Percentiles rank a stretch among this genome's conserved stretches.
phyloP scores from a whole-genome alignment of 495 filamentous ascomycete species.

The Cairneyella variabilis region DNA sequence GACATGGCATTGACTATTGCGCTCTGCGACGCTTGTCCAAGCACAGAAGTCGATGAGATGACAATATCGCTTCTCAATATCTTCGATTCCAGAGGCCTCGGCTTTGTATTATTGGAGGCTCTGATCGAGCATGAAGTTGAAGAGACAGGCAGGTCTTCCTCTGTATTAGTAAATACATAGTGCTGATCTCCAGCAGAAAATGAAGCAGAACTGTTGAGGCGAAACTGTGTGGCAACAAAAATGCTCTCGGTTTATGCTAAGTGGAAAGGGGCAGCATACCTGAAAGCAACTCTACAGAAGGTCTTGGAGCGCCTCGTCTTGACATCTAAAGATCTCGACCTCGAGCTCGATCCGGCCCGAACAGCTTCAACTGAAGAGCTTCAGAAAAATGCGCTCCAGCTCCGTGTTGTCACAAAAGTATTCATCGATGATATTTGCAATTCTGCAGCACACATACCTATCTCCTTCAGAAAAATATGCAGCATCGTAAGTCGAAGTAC shows the following conservation, averaged over 20 bases:
- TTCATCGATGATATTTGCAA: conserved; percentile 65
- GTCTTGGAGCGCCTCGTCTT: conserved; percentile 57
- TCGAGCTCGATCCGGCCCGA: conserved; percentile 60
- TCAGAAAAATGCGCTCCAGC: conserved; percentile 54
- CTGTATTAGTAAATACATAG: background rate
- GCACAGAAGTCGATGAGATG: conserved; percentile 61
- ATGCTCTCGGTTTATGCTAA: conserved; percentile 65
- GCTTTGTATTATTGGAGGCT: conserved; percentile 56
- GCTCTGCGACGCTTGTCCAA: conserved; percentile 59
- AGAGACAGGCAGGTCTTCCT: conserved; percentile 44
- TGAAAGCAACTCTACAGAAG: conserved; percentile 59
- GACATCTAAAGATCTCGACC: conserved; percentile 56
- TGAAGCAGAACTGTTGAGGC: conserved; percentile 57
- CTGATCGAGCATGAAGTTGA: conserved; percentile 63
- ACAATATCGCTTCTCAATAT: conserved; percentile 61
- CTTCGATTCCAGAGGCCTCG: conserved; percentile 59
- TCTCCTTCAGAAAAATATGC: conserved; percentile 61
- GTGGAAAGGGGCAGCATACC: conserved; percentile 61
- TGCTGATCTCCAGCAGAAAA: conserved; percentile 39
- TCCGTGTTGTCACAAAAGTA: conserved; percentile 57
- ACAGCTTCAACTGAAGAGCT: conserved; percentile 53
- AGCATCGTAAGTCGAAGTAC: conserved; percentile 43
- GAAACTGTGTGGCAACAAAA: conserved; percentile 64
- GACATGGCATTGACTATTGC: conserved; percentile 57
- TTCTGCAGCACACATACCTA: conserved; percentile 53